phyloP scores from a whole-genome alignment of 768 basidiomycete species.

The Rhizopogon salebrosus region DNA sequence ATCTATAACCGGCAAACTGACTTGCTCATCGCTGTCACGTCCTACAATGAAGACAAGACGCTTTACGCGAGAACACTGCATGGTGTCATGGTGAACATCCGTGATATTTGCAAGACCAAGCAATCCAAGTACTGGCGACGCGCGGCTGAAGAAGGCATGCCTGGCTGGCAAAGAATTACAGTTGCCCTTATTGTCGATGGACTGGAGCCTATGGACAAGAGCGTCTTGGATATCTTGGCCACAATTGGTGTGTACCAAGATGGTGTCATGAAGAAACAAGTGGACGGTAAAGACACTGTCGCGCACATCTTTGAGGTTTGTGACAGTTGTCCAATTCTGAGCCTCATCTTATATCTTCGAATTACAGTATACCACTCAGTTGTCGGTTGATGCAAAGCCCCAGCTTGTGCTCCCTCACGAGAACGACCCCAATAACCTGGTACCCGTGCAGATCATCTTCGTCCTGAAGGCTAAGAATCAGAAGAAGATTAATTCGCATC shows the following conservation, averaged over 20 bases:
- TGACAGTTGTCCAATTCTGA: neutral
- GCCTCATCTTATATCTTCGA: slow-evolving; percentile 2
- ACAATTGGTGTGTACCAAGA: slow-evolving; percentile 93
- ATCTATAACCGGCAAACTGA: slow-evolving; percentile 89
- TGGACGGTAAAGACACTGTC: slow-evolving; percentile 83
- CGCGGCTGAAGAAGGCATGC: slow-evolving; percentile 76
- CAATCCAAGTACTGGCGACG: slow-evolving; percentile 89
- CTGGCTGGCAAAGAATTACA: slow-evolving; percentile 87
- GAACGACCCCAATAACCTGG: slow-evolving; percentile 87
- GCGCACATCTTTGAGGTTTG: slow-evolving; percentile 93
- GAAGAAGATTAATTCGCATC: slow-evolving; percentile 94
- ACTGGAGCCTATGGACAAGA: slow-evolving; percentile 93
- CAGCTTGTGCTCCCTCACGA: slow-evolving; percentile 87
- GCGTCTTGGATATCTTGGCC: slow-evolving; percentile 80
- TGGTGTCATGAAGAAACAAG: slow-evolving; percentile 90
- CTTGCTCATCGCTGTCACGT: slow-evolving; percentile 89
- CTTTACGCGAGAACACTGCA: slow-evolving; percentile 91
- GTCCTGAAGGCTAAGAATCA: slow-evolving; percentile 91
- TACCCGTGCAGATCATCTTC: slow-evolving; percentile 89
- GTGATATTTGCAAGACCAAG: slow-evolving; percentile 95
- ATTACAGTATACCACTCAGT: slow-evolving; percentile 87
- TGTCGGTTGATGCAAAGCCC: slow-evolving; percentile 88
- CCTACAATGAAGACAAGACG: slow-evolving; percentile 90
- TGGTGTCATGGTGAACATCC: slow-evolving; percentile 95
- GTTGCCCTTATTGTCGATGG: slow-evolving; percentile 92